Conservation (phyloP, 164 flowering plant genomes). For the Umbilicus rupestris region DNA sequence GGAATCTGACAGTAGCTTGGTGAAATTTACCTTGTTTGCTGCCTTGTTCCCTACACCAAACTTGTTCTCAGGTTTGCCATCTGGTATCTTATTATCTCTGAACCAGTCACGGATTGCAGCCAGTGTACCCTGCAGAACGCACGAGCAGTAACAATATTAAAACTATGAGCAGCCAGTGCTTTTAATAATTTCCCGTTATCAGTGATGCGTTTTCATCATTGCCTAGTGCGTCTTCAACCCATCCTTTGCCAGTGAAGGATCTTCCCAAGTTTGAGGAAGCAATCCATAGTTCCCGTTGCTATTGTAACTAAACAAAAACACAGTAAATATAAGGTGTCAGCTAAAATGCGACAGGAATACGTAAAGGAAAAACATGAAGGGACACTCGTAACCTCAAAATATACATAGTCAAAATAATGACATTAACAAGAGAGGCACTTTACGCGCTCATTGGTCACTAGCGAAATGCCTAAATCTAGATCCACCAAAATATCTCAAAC, state of each 20-base stretch:
- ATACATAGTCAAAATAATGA: neutral
- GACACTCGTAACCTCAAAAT: neutral
- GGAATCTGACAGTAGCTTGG: too few relatives aligned
- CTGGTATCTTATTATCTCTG: constrained; percentile 97
- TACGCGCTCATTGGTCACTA: neutral
- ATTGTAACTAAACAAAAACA: constrained; percentile 42
- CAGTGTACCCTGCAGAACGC: constrained; percentile 57
- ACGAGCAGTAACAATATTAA: too few relatives aligned
- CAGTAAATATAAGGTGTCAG: neutral
- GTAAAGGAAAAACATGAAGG: neutral
- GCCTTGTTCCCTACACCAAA: constrained; percentile 95
- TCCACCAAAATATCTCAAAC: neutral
- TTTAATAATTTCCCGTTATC: too few relatives aligned
- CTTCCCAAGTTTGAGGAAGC: constrained; percentile 99
- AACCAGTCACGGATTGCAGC: constrained; percentile 98
- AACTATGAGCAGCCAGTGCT: too few relatives aligned
- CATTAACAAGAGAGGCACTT: neutral
- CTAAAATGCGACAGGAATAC: neutral
- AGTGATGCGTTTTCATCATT: too few relatives aligned
- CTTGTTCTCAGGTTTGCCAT: constrained; percentile 93
- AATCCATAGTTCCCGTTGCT: constrained; percentile 96
- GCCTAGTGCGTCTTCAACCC: constrained; percentile 91
- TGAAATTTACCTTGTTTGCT: constrained; percentile 63
- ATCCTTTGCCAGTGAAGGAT: constrained; percentile 66
- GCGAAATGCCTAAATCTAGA: neutral